Conservation (phyloP, 768 basidiomycete genomes). For the Rhizopogon vesiculosus region DNA sequence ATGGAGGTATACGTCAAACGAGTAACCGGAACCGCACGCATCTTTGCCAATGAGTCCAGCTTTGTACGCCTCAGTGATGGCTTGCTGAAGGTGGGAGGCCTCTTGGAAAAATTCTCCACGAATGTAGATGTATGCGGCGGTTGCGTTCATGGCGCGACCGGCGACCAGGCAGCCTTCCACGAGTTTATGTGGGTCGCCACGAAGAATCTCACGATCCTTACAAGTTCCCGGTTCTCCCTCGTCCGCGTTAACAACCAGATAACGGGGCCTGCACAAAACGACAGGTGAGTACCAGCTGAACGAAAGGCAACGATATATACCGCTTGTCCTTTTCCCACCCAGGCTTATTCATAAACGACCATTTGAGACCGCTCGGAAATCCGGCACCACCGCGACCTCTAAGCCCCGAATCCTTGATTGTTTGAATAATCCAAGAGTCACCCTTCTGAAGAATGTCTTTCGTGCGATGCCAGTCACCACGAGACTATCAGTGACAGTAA, state of each 20-base stretch:
- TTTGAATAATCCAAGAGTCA: conserved; percentile 95
- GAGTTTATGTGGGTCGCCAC: conserved; percentile 97
- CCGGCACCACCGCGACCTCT: conserved; percentile 96
- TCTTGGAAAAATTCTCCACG: conserved; percentile 98
- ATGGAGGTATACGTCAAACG: conserved; percentile 98
- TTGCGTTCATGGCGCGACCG: conserved; percentile 96
- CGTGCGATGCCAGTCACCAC: conserved; percentile 98
- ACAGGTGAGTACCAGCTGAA: neutral
- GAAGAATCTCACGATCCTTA: conserved; percentile 97
- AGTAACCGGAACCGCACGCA: conserved; percentile 87
- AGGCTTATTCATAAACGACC: conserved; percentile 99
- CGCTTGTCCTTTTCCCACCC: conserved; percentile 93
- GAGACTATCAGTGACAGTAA: conserved; percentile 43
- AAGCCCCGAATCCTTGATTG: conserved; percentile 93
- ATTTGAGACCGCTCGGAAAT: conserved; percentile 94
- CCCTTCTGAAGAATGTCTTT: conserved; percentile 96
- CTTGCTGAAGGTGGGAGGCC: conserved; percentile 89
- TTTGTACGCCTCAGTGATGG: conserved; percentile 92
- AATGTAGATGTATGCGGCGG: conserved; percentile 98
- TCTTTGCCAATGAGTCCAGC: conserved; percentile 85
- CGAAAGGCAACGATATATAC: conserved; percentile 30
- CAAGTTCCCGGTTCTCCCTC: conserved; percentile 99
- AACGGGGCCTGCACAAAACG: conserved; percentile 67
- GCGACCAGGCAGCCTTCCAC: conserved; percentile 97
- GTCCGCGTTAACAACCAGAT: conserved; percentile 96